These are phyloP conservation scores for Fusarium haematococcum DNA, from an alignment of 2,329 filamentous ascomycete species.

Conservation along the genomic window DNA sequence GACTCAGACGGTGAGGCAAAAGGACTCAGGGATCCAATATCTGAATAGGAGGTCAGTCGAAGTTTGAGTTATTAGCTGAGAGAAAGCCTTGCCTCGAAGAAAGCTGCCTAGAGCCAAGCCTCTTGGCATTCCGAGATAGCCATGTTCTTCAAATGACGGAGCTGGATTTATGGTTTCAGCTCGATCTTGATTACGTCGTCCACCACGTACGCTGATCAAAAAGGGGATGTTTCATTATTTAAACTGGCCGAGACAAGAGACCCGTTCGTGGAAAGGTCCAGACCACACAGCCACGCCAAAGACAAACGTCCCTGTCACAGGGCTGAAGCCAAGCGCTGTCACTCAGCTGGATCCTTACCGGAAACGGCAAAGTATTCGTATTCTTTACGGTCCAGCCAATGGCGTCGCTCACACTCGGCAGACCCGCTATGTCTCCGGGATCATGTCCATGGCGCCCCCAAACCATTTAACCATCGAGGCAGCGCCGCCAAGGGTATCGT, in stretches of 20 bases:
- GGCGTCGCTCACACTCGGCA: too few species aligned
- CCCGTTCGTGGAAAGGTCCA: neutral
- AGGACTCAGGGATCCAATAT: neutral
- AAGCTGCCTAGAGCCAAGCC: neutral
- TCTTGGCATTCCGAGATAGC: neutral
- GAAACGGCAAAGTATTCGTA: neutral
- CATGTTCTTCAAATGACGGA: neutral
- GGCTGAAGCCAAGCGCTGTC: neutral
- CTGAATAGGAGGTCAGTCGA: neutral
- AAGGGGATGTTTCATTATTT: neutral
- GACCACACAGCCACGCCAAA: neutral
- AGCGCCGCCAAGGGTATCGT: neutral
- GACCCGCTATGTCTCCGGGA: neutral
- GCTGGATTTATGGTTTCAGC: neutral
- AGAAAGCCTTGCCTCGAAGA: neutral
- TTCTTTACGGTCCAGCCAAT: neutral
- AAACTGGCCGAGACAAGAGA: neutral
- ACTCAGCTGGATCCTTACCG: neutral
- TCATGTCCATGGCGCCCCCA: neutral
- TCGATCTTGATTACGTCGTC: neutral
- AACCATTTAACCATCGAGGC: constrained; percentile 1
- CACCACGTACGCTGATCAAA: neutral
- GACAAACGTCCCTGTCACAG: neutral
- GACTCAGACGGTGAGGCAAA: neutral
- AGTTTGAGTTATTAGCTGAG: neutral